Evolutionary conservation across 148 eudicot species (phyloP), one percentile per base, ranked within the genome.

Genomic region (Fagopyrum tataricum): DNA sequence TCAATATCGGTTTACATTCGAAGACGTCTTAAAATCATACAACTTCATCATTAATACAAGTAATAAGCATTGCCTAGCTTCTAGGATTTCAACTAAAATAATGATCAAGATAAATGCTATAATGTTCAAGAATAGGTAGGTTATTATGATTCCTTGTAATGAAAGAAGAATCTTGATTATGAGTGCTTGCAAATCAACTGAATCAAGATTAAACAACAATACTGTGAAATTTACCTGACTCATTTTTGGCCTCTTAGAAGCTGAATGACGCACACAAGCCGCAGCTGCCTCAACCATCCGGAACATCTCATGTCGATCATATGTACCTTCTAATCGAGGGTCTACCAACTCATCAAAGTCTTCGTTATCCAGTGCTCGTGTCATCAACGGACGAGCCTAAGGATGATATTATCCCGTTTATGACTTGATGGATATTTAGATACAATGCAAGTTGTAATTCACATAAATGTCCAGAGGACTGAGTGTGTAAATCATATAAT

Each of bases 221-320:
- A 9, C 14, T 44, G 72, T 52, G n/a, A 47, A 13, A 15, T 39
- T 41, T 79, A 95, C 98, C 94, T 88, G 98, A 71, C 96, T 89
- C 98, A 95, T 91, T 77, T 78, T 84, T 14, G 98, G 98, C 79
- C 98, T 85, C 80, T 95, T 95, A 26, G 92, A 47, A 58, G 93
- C 88, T 31, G 85, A 86, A 83, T 95, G 98, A 44, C 97, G 88
- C 13, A 90, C 87, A 77, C 98, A 95, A 78, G 96, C 97, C 58
- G 97, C 98, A 47, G 96, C 98, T 58, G 97, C 98, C 83, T 95
- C 97, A 47, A 95, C 83, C 90, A 95, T 81, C 44, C 92, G 85
- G 78, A 95, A 82, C 90, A 95, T 86, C 82, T 95, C 93, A 46
- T 75, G 76, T 77, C 76, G 73, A 67, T 89, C 88, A 51, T 80